Evolutionary conservation across 2,329 filamentous ascomycete genomes (phyloP).

Genomic region (Curvularia sp.): DNA sequence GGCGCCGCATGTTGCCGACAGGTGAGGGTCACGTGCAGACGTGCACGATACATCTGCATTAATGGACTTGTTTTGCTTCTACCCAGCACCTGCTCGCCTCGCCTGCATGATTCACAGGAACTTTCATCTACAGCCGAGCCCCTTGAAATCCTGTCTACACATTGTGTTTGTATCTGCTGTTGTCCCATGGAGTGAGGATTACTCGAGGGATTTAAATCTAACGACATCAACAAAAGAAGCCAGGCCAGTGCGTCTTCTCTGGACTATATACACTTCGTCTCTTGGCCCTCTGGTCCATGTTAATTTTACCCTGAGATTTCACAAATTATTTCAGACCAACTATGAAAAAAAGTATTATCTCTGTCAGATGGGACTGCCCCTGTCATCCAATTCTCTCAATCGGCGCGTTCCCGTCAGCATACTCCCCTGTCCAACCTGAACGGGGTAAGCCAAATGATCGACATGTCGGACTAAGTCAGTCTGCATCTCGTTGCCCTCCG

Average conservation of each 20-base stretch:
- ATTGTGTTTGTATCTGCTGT: not conserved
- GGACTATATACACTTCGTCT: not conserved
- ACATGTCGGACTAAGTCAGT: not conserved
- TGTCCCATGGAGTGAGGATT: not conserved
- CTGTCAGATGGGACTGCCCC: not conserved
- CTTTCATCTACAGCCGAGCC: not conserved
- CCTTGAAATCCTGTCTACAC: not conserved
- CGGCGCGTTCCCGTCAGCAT: not conserved
- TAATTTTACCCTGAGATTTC: not conserved
- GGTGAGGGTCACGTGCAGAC: constrained; percentile 12
- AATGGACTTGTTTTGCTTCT: constrained; percentile 3
- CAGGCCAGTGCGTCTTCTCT: not conserved
- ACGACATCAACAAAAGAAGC: not conserved
- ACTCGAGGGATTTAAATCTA: not conserved
- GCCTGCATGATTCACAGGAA: not conserved
- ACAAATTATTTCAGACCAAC: not conserved
- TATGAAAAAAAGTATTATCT: not conserved
- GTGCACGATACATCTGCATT: not conserved
- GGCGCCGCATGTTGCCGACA: constrained; percentile 5
- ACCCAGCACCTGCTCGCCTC: not conserved
- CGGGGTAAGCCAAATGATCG: not conserved
- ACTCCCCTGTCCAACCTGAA: not conserved
- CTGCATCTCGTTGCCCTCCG: not conserved
- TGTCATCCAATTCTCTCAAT: not conserved
- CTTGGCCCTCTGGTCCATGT: not conserved